A percentile compares a stretch with the other conserved stretches of the same genome.
Evolutionary conservation across 2,329 filamentous ascomycete genomes (phyloP).

Genomic region (Bipolaris sorokiniana): DNA sequence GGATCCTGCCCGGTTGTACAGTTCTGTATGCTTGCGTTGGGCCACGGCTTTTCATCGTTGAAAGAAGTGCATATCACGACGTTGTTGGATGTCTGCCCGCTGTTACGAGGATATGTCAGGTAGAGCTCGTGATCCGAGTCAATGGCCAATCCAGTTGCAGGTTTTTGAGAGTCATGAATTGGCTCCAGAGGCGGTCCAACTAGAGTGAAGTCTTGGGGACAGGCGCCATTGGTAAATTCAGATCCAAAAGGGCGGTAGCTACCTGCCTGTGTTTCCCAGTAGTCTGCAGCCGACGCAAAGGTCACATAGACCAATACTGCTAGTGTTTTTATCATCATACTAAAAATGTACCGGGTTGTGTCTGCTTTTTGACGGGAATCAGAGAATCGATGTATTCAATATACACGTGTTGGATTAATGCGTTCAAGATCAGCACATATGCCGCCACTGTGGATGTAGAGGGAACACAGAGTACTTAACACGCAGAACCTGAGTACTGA

Average conservation of each 20-base stretch:
- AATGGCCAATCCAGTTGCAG: slow-evolving; percentile 51
- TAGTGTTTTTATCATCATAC: background rate
- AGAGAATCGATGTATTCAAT: background rate
- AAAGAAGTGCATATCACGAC: slow-evolving; percentile 50
- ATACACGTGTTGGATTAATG: too few relatives aligned
- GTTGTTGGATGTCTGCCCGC: slow-evolving; percentile 46
- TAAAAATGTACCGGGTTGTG: background rate
- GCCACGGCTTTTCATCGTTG: slow-evolving; percentile 50
- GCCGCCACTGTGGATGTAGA: too few relatives aligned
- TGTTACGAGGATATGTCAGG: slow-evolving; percentile 53
- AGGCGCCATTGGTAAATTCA: slow-evolving; percentile 24
- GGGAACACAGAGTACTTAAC: too few relatives aligned
- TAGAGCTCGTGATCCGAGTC: slow-evolving; percentile 49
- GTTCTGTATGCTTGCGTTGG: slow-evolving; percentile 50
- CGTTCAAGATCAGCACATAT: too few relatives aligned
- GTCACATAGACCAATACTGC: background rate
- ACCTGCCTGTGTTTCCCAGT: slow-evolving; percentile 18
- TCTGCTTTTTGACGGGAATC: background rate
- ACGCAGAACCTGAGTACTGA: too few relatives aligned
- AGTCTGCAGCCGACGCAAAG: slow-evolving; percentile 5
- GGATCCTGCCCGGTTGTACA: slow-evolving; percentile 48
- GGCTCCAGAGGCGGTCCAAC: slow-evolving; percentile 46
- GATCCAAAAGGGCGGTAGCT: slow-evolving; percentile 20
- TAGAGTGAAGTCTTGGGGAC: slow-evolving; percentile 47
- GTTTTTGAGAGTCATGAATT: slow-evolving; percentile 47